Evolutionary conservation across 352 stramenopile species (phyloP), one percentile per base, ranked within the genome.

Genomic region (Phytophthora fragariae): DNA sequence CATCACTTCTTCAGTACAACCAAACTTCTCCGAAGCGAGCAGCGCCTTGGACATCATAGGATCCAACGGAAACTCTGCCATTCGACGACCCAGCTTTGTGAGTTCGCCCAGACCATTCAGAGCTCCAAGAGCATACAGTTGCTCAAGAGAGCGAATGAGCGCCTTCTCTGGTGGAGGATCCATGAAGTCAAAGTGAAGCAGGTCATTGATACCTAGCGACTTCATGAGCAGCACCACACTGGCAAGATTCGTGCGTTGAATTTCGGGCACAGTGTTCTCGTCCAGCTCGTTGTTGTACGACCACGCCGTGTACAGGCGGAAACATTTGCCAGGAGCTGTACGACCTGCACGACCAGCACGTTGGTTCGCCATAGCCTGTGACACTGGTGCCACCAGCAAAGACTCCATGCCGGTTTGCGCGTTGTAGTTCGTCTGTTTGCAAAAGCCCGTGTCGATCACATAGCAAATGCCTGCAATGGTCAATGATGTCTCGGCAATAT

Each of bases 161-260:
- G 98, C 98, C 82, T 99, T 98, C 49, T 98, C 92, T 4, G 98
- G 98, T 17, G 98, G 98, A 17, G 97, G 91, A 81, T 99, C 98
- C 97, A 99, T 99, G 71, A 99, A 99, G 82, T 99, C 98, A 72
- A 99, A 99, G 74, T 99, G 88, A 19, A 99, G 79, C 57, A 99
- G 78, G 80, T 99, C 97, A 75, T 99, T 98, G 75, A 99, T 99
- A 5, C 98, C 98, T 3, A 99, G 87, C 70, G 91, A 98, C 81
- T 99, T 99, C 65, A 99, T 94, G 75, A 99, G 92, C 44, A 99
- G 83, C 62, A 99, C 98, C 5, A 99, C 98, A 79, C 97, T 99
- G 11, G 86, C 90, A 72, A 99, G 82, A 55, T 98, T 97, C 0
- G 92, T 98, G 49, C 97, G 88, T 35, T 99, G 86, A 72, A 99